Evolutionary conservation across 2,329 filamentous ascomycete genomes (phyloP), one percentile per base, ranked within the genome.

Genomic region (Aureobasidium sp.): DNA sequence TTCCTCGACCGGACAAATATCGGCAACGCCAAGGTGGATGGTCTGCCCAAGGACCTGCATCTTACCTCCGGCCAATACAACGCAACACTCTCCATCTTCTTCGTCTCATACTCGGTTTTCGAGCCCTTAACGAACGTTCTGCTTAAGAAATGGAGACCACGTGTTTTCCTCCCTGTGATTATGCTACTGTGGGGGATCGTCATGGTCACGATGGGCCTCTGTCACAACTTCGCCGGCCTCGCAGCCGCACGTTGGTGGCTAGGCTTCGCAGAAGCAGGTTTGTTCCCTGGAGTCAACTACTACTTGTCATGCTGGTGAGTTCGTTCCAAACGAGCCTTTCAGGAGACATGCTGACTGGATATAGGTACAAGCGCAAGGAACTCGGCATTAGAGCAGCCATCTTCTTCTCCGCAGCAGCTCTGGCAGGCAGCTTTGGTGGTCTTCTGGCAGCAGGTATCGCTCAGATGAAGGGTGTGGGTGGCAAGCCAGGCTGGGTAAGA

Each of bases 341-440:
- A 27, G 7, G 12, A 27, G 20, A 8, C 14, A 15, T 27, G 17
- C 42, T 45, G 22, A 45, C 22, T 27, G 12, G 22, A 15, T 15
- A 1, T 14, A 45, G 42, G 42, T 96, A 94, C 69, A 87, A 84
- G 70, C 81, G 90, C 39, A 83, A 81, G 17, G 91, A 95, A 69
- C 88, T 94, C 61, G 90, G 89, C 55, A 81, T 91, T n/a, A 84
- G 90, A 39, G 85, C 88, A 64, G 88, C 90, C 15, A 84, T 91
- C 62, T 93, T 94, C 78, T 95, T 94, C 77, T 91, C 88, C 0
- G 88, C 89, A 0, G 90, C 90, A 0, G 89, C 90, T 0, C 75
- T 94, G 0, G 87, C 89, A 0, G 90, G 90, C 0, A 91, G 87
- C 0, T 91, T 91, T 65, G 88, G 87, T 69, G 88, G 88, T 3